Percentiles rank a stretch among this genome's conserved stretches.
phyloP scores from a whole-genome alignment of 176 grass and related monocot genomes.

The Lolium perenne region DNA sequence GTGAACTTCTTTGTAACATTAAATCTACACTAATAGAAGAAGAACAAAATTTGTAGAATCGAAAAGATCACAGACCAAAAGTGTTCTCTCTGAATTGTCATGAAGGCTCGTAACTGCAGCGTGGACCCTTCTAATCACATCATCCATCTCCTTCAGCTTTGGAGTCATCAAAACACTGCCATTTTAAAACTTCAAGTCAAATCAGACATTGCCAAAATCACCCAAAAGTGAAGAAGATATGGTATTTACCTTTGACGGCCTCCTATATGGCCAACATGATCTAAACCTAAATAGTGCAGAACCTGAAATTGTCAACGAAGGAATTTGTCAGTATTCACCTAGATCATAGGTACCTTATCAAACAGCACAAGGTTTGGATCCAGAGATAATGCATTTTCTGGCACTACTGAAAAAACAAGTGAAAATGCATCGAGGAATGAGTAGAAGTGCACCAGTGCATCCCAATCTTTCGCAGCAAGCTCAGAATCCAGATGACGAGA shows the following conservation, averaged over 20 bases:
- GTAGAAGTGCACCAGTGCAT: conserved; percentile 56
- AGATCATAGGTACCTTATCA: neutral
- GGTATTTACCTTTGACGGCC: conserved; percentile 72
- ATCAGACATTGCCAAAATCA: conserved; percentile 4
- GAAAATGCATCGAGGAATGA: conserved; percentile 9
- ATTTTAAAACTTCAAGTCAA: conserved; percentile 45
- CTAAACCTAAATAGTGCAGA: conserved; percentile 95
- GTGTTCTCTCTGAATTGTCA: conserved; percentile 53
- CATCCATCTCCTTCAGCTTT: conserved; percentile 98
- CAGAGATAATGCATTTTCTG: conserved; percentile 9
- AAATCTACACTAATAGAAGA: conserved; percentile 19
- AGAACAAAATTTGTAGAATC: conserved; percentile 24
- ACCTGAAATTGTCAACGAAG: conserved; percentile 58
- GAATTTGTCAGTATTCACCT: conserved; percentile 28
- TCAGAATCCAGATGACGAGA: conserved; percentile 84
- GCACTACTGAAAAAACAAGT: conserved; percentile 21
- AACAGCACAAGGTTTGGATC: neutral
- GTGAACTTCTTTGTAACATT: neutral
- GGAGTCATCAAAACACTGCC: conserved; percentile 77
- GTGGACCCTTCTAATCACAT: conserved; percentile 83
- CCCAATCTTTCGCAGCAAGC: conserved; percentile 79
- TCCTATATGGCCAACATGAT: conserved; percentile 93
- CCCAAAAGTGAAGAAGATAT: conserved; percentile 1
- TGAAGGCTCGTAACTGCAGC: conserved; percentile 46
- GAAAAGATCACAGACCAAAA: conserved; percentile 67